Base-by-base conservation (phyloP, 1,284 basidiomycete species). In the Malassezia nana region DNA sequence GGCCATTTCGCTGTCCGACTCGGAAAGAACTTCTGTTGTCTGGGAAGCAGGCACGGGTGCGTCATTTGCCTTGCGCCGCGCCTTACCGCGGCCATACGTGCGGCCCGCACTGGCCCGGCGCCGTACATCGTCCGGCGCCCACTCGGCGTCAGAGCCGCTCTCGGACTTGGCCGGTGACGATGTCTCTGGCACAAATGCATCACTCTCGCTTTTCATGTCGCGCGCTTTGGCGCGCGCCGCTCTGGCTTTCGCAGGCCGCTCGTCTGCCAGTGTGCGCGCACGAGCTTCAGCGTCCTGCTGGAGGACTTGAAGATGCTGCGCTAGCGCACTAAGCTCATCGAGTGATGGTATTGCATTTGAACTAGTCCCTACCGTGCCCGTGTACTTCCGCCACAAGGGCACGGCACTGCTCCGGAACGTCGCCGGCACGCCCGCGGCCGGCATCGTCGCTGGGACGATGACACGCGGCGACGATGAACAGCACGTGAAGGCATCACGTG, bases 271-370 rank as follows among this genome's bases (percentile, higher is more conserved):
- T 16, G 40, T 33, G 3, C 10, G 13, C 4, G 49, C 38, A 7
- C 48, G 53, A 13, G 40, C 24, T 22, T 43, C 46, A 9, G 42
- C 32, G 20, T 55, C 47, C 32, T 28, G 32, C 10, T 30, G 46
- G 24, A 49, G 46, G 26, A 39, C 26, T 20, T 50, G 38, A 2
- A 55, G 39, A 10, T 55, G 44, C 32, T 32, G 26, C 10, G 15
- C 20, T 1, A 55, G 47, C 15, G 25, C 32, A 10, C 13, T 16
- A 25, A 55, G 40, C 41, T 55, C 53, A 6, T 55, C 53, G 10
- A 50, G 10, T 6, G 29, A 10, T n/a, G 53, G 53, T 1, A 55
- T 39, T 9, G 16, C 32, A 8, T 5, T 29, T 13, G 29, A 10
- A 35, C 32, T 28, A 3, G 45, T 35, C 6, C 45, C 39, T 20